Conservation (phyloP, 1,139 yeast species). For the Sugiyamaella sp. region DNA sequence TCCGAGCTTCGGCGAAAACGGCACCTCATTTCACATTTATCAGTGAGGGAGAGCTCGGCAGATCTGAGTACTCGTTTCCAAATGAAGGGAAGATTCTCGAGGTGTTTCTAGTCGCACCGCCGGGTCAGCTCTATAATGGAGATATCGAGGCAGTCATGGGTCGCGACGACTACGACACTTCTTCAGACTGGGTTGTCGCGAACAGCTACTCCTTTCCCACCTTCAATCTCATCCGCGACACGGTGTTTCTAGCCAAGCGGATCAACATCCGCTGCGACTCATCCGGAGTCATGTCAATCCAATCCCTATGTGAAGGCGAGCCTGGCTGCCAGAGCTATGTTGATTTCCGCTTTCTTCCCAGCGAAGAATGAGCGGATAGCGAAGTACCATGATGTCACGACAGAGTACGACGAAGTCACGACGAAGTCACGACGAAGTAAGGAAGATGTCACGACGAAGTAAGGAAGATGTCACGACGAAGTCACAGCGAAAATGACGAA, state of each 20-base stretch:
- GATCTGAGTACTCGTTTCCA: constrained; percentile 69
- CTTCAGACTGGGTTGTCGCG: constrained; percentile 26
- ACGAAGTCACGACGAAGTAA: no score
- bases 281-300: constrained; percentile 39
- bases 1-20: constrained; percentile 46
- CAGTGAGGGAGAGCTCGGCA: constrained; percentile 70
- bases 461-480: no score
- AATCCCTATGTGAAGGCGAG: constrained; percentile 38
- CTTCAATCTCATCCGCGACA: constrained; percentile 36
- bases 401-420: not conserved
- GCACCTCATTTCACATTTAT: constrained; percentile 49
- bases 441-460: no score
- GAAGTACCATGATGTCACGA: no score
- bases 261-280: constrained; percentile 41
- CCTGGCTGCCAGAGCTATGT: constrained; percentile 37
- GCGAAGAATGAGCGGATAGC: constrained; percentile 28
- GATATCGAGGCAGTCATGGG: constrained; percentile 18
- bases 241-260: constrained; percentile 38
- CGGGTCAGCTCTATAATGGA: constrained; percentile 24
- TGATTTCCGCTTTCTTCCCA: constrained; percentile 40
- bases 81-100: constrained; percentile 65
- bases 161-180: constrained; percentile 15
- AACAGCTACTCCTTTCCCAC: constrained; percentile 37
- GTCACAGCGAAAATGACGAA: no score
- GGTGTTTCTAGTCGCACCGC: constrained; percentile 41